phyloP scores from a whole-genome alignment of 768 basidiomycete genomes.

The Lentinula guzmanii region DNA sequence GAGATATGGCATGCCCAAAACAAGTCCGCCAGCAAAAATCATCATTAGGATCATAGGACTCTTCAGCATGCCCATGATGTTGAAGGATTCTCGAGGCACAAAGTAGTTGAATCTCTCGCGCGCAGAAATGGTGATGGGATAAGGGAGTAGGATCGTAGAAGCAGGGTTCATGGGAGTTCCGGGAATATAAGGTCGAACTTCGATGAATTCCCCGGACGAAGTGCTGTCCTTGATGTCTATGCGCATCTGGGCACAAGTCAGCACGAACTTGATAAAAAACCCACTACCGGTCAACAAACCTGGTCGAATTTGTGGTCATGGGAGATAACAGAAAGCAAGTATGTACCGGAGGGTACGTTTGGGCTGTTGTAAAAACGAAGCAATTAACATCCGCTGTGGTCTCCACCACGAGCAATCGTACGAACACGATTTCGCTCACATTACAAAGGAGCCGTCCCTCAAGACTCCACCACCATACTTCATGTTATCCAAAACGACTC shows the following conservation, averaged over 20 bases:
- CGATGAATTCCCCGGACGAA: slow-evolving; percentile 23
- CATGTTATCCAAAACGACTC: slow-evolving; percentile 58
- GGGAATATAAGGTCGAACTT: slow-evolving; percentile 57
- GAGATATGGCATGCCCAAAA: slow-evolving; percentile 70
- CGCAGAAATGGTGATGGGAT: slow-evolving; percentile 55
- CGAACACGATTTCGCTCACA: slow-evolving; percentile 38
- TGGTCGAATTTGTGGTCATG: slow-evolving; percentile 70
- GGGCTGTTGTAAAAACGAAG: slow-evolving; percentile 34
- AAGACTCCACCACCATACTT: slow-evolving; percentile 45
- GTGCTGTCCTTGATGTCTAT: slow-evolving; percentile 51
- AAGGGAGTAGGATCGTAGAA: slow-evolving; percentile 45
- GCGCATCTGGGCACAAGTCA: slow-evolving; percentile 43
- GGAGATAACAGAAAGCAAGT: slow-evolving; percentile 60
- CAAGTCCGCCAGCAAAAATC: slow-evolving; percentile 58
- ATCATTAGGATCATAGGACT: slow-evolving; percentile 85
- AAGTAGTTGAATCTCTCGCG: slow-evolving; percentile 59
- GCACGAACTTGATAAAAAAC: neutral
- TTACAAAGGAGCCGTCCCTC: slow-evolving; percentile 55
- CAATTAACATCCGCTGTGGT: neutral
- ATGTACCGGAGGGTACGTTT: slow-evolving; percentile 62
- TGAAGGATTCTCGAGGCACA: slow-evolving; percentile 66
- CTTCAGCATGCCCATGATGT: slow-evolving; percentile 67
- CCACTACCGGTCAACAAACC: slow-evolving; percentile 27
- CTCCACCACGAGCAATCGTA: neutral
- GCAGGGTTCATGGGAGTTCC: slow-evolving; percentile 66